Base-by-base conservation (phyloP, 2,329 filamentous ascomycete species). In the Colletotrichum incanum region DNA sequence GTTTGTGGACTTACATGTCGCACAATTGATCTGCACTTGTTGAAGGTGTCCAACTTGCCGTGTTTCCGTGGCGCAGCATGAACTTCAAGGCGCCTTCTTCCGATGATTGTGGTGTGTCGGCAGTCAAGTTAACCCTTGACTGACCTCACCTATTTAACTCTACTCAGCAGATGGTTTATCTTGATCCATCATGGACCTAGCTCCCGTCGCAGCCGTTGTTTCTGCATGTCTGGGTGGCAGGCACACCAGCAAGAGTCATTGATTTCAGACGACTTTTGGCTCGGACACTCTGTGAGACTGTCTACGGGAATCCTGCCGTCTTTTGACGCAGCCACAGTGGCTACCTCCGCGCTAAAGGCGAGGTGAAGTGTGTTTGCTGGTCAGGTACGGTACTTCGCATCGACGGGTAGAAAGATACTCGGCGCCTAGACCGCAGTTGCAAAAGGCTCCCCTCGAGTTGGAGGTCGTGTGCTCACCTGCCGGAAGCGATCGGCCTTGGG, bases 161-260 rank as follows among this genome's bases (percentile, higher is more conserved):
- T 28, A 39, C 9, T 23, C 18, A 23, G 7, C 39, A 39, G n/a
- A 3, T 14, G 41, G 34, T 41, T 14, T 28, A 39, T 45, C 34
- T 20, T 49, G 20, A 11, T 39, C 56, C 58, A 43, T 31, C 69
- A 55, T 65, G 16, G 31, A 45, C 50, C 23, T 64, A 64, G 45
- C 55, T 49, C 54, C 71, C 50, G 28, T 50, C 12, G 49, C 56
- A 8, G 16, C 63, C 1, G 54, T 74, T 11, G 66, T 74, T 28
- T 50, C 65, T 28, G 31, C 11, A 64, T 78, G 52, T 76, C 79
- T 6, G 79, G 79, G 0, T 73, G 76, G 74, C 28, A 49, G 43
- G 28, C 66, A 69, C 45, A 55, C 70, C 50, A 26, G 41, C 23
- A 34, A 54, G 45, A 37, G 28, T 1, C 12, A 28, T 11, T 20